Conservation (phyloP, 176 grass and related monocot genomes). For the Microstegium vimineum region DNA sequence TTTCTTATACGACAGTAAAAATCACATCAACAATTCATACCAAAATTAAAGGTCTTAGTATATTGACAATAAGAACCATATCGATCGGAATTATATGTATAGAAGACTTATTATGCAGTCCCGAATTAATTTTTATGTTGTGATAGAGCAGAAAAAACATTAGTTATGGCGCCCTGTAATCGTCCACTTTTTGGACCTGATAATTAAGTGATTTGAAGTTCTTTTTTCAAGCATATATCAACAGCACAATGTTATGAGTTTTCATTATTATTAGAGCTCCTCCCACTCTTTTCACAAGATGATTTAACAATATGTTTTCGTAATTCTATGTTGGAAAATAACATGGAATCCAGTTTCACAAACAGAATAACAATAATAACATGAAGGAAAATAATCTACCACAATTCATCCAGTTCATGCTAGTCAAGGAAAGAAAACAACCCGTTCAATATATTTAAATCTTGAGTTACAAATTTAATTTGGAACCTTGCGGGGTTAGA, state of each 20-base stretch:
- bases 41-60: neutral
- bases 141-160: neutral
- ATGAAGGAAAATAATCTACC: neutral
- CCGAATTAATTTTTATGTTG: neutral
- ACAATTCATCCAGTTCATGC: neutral
- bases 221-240: neutral
- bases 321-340: neutral
- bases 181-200: no score
- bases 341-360: neutral
- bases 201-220: no score
- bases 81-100: neutral
- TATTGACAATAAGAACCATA: neutral
- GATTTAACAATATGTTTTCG: neutral
- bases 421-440: neutral
- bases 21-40: neutral
- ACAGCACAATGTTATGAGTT: neutral
- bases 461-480: neutral
- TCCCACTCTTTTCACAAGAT: neutral
- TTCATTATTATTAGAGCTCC: neutral
- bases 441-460: neutral
- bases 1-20: neutral
- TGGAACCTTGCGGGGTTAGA: neutral
- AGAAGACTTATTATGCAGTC: neutral
- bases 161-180: neutral
- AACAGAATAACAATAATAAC: neutral